Evolutionary conservation across 1,284 basidiomycete species (phyloP), one percentile per base, ranked within the genome.

Genomic region (Puccinia novopanici): DNA sequence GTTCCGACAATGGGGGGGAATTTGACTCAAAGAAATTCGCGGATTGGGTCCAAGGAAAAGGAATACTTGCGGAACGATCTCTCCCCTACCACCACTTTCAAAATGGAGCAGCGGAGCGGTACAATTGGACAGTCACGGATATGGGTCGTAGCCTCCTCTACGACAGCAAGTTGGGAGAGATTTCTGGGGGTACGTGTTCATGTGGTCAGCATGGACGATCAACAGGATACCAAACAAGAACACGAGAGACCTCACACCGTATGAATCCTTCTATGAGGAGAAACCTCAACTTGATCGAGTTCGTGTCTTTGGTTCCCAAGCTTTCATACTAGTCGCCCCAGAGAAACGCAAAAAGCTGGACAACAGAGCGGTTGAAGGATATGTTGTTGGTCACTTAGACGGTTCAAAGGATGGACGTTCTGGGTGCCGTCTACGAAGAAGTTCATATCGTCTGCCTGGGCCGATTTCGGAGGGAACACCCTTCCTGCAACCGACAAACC

Each of bases 281-380:
- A 76, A 76, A 67, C 74, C 59, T 4, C 34, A 50, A 3, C 34
- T 76, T 4, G 74, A 76, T 13, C n/a, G 52, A 2, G 4, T 59
- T n/a, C 6, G 55, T 3, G 55, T 8, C 4, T 75, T 75, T 61
- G 72, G 72, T 30, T 45, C 45, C 5, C 22, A 6, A 19, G 55
- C 6, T 8, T 8, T 59, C 22, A 19, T 59, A 10, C 6, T 10
- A 8, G 19, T 19, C 6, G n/a, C 55, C 6, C 55, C 10, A 10
- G 55, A 59, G 30, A 6, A 19, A 59, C 6, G 30, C 8, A n/a
- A 59, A 19, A 59, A 59, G 30, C 55, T 59, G 6, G 5, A 30
- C 6, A 59, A 59, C 22, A 6, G 55, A 6, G 55, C 8, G 22
- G 8, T 59, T 10, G 30, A 59, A 30, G 55, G 8, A 6, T 10